Conservation (phyloP, 2,329 filamentous ascomycete genomes). For the Neonectria neomacrospora region DNA sequence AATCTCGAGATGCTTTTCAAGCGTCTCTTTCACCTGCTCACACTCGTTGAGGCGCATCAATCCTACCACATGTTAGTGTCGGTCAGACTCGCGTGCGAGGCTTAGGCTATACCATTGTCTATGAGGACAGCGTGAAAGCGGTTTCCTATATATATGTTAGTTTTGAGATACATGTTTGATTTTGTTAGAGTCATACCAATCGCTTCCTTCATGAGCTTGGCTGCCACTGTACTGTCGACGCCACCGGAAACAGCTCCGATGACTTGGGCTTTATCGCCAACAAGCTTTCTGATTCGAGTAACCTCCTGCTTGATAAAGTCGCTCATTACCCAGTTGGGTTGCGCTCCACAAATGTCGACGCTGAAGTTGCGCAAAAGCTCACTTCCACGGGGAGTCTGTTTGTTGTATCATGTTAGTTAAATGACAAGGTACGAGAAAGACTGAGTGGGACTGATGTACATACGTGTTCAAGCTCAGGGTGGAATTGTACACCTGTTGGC, state of each 20-base stretch:
- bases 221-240: constrained; percentile 75
- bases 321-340: constrained; percentile 84
- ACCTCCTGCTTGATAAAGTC: constrained; percentile 87
- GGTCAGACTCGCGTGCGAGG: no score
- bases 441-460: no score
- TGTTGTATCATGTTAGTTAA: no score
- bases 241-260: constrained; percentile 19
- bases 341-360: constrained; percentile 81
- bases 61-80: constrained; percentile 36
- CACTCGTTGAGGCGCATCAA: constrained; percentile 89
- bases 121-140: constrained; percentile 87
- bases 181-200: constrained; percentile 57
- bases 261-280: constrained; percentile 82
- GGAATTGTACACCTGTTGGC: constrained; percentile 77
- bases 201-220: constrained; percentile 85
- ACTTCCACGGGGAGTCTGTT: constrained; percentile 63
- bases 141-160: constrained; percentile 52
- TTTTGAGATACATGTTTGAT: no score
- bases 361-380: constrained; percentile 85
- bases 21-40: constrained; percentile 80
- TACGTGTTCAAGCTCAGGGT: constrained; percentile 69
- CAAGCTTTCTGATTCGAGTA: constrained; percentile 79
- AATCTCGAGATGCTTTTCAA: constrained; percentile 84
- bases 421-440: constrained; percentile 53
- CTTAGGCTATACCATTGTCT: constrained; percentile 72